Evolutionary conservation across 2,329 filamentous ascomycete genomes (phyloP).

Genomic region (Bipolaris bicolor): DNA sequence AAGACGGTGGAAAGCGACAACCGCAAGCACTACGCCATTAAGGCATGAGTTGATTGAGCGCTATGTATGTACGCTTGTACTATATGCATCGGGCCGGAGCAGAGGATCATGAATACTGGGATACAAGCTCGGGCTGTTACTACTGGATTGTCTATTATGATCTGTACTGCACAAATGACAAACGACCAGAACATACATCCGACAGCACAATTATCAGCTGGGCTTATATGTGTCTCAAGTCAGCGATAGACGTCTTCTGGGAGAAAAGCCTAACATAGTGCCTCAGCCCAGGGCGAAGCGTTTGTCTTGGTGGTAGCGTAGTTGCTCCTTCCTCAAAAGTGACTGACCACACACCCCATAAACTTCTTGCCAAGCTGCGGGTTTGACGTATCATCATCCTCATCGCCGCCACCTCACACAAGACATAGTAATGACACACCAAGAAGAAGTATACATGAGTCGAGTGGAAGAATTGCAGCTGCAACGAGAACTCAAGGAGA

Average conservation of each 20-base stretch:
- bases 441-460: neutral
- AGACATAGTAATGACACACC: neutral
- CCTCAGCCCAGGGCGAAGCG: neutral
- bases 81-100: conserved; percentile 19
- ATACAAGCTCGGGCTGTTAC: neutral
- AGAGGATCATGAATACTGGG: conserved; percentile 2
- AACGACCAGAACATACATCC: neutral
- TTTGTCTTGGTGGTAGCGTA: neutral
- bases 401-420: neutral
- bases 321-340: neutral
- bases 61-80: conserved; percentile 28
- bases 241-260: neutral
- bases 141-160: neutral
- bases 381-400: too few relatives aligned
- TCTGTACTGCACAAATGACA: neutral
- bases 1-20: conserved; percentile 30
- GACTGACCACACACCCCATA: neutral
- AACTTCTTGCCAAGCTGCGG: too few relatives aligned
- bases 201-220: too few relatives aligned
- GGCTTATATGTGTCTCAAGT: too few relatives aligned
- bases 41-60: conserved; percentile 18
- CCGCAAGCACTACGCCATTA: conserved; percentile 24
- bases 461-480: neutral
- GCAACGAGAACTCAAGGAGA: neutral
- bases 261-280: neutral